Conservation (phyloP, 78 protist genomes). For the Dictyostelium discoideum region DNA sequence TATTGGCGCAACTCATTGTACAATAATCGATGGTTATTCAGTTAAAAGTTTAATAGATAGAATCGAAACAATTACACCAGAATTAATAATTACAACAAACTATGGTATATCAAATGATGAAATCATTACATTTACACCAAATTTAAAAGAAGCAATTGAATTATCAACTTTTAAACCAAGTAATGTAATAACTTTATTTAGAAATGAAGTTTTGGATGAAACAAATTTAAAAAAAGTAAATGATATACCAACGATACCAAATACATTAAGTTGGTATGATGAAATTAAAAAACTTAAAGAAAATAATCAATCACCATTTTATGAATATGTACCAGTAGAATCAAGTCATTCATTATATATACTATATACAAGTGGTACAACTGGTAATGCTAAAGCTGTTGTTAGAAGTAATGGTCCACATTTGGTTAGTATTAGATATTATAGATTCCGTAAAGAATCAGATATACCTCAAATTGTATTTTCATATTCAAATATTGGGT, state of each 20-base stretch:
- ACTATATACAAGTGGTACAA: constrained; percentile 21
- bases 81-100: background rate
- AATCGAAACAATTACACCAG: background rate
- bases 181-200: background rate
- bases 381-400: constrained; percentile 46
- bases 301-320: too few species aligned
- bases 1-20: constrained; percentile 92
- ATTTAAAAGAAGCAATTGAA: background rate
- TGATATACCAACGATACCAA: background rate
- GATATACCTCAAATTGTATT: constrained; percentile 12
- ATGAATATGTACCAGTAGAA: background rate
- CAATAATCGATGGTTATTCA: background rate
- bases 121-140: background rate
- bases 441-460: background rate
- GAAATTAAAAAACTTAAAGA: background rate
- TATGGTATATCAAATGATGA: background rate
- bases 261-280: background rate
- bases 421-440: constrained; percentile 9
- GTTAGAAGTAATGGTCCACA: constrained; percentile 59
- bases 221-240: background rate
- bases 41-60: too few species aligned
- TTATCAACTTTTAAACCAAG: background rate
- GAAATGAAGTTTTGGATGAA: background rate
- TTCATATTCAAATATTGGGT: constrained; percentile 67
- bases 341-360: background rate